These are phyloP conservation scores for Sclerotinia minor DNA, from an alignment of 2,329 filamentous ascomycete genomes.

Conservation along the genomic window DNA sequence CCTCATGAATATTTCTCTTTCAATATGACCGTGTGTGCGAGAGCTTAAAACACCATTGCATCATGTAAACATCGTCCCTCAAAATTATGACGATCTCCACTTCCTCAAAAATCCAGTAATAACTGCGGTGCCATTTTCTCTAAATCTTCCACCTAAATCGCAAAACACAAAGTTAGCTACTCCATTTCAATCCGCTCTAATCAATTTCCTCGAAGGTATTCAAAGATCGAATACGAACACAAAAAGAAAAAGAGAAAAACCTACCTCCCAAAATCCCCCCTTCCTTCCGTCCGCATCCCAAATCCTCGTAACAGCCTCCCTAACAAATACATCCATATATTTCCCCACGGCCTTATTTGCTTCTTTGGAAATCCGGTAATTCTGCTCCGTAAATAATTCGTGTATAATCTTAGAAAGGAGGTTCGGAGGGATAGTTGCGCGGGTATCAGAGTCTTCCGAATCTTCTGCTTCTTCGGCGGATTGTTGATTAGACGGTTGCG, in stretches of 20 bases:
- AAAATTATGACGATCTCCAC: background rate
- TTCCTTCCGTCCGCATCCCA: slow-evolving; percentile 56
- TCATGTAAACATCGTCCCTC: background rate
- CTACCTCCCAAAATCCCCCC: slow-evolving; percentile 66
- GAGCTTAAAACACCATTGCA: background rate
- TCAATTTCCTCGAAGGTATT: background rate
- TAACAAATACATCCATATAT: slow-evolving; percentile 89
- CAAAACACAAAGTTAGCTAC: slow-evolving; percentile 5
- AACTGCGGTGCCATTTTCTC: slow-evolving; percentile 86
- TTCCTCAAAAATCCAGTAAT: slow-evolving; percentile 73
- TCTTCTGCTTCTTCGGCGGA: slow-evolving; percentile 10
- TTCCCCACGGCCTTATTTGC: slow-evolving; percentile 75
- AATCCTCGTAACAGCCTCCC: slow-evolving; percentile 81
- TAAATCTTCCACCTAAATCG: slow-evolving; percentile 73
- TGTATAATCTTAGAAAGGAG: slow-evolving; percentile 76
- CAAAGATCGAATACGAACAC: background rate
- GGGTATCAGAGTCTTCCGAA: slow-evolving; percentile 11
- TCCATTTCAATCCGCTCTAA: background rate
- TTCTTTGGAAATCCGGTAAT: slow-evolving; percentile 72
- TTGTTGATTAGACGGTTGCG: background rate
- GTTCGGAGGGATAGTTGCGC: slow-evolving; percentile 61
- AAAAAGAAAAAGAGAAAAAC: slow-evolving; percentile 37
- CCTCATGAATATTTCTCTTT: background rate
- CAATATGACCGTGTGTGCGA: background rate
- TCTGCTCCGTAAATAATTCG: slow-evolving; percentile 69